These are phyloP conservation scores for Toxicodendron radicans DNA, from an alignment of 345 rosid species.

Conservation along the genomic window DNA sequence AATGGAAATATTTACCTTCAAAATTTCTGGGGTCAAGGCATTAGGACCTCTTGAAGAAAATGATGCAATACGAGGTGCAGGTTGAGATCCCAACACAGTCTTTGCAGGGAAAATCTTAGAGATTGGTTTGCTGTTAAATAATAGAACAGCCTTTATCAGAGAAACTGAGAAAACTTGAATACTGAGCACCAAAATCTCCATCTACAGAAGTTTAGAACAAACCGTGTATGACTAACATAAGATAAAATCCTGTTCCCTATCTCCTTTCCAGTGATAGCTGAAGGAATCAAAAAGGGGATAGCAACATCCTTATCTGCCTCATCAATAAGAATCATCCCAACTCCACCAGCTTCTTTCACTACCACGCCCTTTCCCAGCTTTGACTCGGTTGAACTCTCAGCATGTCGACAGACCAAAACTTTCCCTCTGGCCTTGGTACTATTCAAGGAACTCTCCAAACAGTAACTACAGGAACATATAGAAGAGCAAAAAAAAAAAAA, in stretches of 20 bases:
- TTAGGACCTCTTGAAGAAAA: conserved; percentile 63
- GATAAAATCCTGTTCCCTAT: conserved; percentile 45
- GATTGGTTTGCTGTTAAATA: conserved; percentile 38
- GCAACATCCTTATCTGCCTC: conserved; percentile 48
- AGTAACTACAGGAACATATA: conserved; percentile 40
- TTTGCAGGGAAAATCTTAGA: conserved; percentile 42
- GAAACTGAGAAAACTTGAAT: conserved; percentile 7
- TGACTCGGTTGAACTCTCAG: conserved; percentile 51
- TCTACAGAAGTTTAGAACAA: conserved; percentile 18
- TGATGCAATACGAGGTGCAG: conserved; percentile 50
- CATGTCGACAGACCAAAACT: conserved; percentile 53
- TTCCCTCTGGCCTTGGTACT: conserved; percentile 48
- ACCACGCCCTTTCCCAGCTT: conserved; percentile 47
- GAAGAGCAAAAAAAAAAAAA: conserved; percentile 1
- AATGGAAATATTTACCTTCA: conserved; percentile 38
- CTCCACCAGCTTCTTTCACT: conserved; percentile 59
- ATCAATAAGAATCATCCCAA: conserved; percentile 59
- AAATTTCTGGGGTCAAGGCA: conserved; percentile 49
- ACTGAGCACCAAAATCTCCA: conserved; percentile 1
- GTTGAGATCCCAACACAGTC: conserved; percentile 45
- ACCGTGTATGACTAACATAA: conserved; percentile 45
- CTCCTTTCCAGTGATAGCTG: conserved; percentile 47
- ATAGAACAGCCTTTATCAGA: conserved; percentile 18
- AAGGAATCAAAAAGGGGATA: conserved; percentile 51
- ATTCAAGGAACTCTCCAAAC: conserved; percentile 57